Evolutionary conservation across 352 stramenopile species (phyloP).

Genomic region (Globisporangium lucens): DNA sequence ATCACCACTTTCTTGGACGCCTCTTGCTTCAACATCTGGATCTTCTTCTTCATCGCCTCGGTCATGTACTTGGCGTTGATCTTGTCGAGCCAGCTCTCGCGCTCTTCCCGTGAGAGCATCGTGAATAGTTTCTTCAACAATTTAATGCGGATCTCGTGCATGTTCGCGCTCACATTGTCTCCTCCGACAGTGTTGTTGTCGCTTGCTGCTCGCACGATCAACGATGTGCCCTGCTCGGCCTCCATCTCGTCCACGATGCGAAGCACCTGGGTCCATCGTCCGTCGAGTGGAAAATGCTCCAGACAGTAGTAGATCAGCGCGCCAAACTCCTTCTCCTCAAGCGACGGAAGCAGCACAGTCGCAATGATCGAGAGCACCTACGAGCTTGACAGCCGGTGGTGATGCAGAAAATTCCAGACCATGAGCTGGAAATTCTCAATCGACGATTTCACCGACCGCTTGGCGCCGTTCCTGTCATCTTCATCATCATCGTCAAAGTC

Average conservation of each 20-base stretch:
- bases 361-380: slow-evolving; percentile 46
- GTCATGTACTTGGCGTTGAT: slow-evolving; percentile 43
- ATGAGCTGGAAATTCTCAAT: slow-evolving; percentile 62
- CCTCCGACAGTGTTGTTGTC: slow-evolving; percentile 1
- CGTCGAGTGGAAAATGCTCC: slow-evolving; percentile 30
- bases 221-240: slow-evolving; percentile 4
- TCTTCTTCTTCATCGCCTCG: slow-evolving; percentile 33
- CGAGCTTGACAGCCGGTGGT: slow-evolving; percentile 39
- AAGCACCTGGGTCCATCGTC: slow-evolving; percentile 46
- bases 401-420: slow-evolving; percentile 56
- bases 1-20: slow-evolving; percentile 10
- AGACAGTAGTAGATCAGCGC: slow-evolving; percentile 41
- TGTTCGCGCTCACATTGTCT: slow-evolving; percentile 17
- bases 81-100: slow-evolving; percentile 47
- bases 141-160: slow-evolving; percentile 33
- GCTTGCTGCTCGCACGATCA: background rate
- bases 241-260: slow-evolving; percentile 40
- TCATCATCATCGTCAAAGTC: slow-evolving; percentile 15
- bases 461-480: background rate
- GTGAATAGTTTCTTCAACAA: slow-evolving; percentile 54
- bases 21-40: slow-evolving; percentile 20
- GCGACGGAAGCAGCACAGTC: slow-evolving; percentile 38
- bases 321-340: slow-evolving; percentile 43
- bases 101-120: slow-evolving; percentile 55
- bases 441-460: slow-evolving; percentile 13